Percentiles rank a stretch among this genome's conserved stretches.
Conservation (phyloP, 2,329 filamentous ascomycete species). For the Aspergillus hiratsukae region DNA sequence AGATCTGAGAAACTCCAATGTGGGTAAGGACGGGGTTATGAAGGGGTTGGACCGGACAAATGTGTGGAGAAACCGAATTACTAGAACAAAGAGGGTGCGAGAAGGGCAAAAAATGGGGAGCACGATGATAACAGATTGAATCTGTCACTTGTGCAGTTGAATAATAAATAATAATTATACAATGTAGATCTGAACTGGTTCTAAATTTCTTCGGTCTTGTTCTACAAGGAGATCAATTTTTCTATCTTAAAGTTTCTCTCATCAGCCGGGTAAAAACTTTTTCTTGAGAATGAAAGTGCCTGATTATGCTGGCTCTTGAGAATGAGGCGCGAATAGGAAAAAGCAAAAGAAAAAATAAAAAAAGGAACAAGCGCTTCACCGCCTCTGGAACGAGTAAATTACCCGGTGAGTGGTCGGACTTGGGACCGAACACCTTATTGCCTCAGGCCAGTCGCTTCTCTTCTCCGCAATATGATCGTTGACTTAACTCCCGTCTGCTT, state of each 20-base stretch:
- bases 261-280: neutral
- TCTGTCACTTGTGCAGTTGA: neutral
- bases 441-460: conserved; percentile 2
- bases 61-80: conserved; percentile 19
- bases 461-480: conserved; percentile 1
- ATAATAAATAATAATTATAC: neutral
- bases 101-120: neutral
- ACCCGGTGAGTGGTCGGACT: conserved; percentile 8
- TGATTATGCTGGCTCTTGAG: neutral
- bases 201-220: neutral
- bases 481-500: neutral
- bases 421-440: neutral
- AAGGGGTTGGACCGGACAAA: conserved; percentile 18
- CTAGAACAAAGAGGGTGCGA: conserved; percentile 14
- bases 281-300: neutral
- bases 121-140: conserved; percentile 8
- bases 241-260: neutral
- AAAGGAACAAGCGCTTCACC: conserved; percentile 3
- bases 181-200: neutral
- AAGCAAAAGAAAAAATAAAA: neutral
- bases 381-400: conserved; percentile 7
- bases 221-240: neutral
- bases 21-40: conserved; percentile 9
- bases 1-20: neutral
- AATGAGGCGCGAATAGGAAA: conserved; percentile 1